Evolutionary conservation across 1,284 basidiomycete genomes (phyloP), one percentile per base, ranked within the genome.

Genomic region (Irpex rosettiformis): DNA sequence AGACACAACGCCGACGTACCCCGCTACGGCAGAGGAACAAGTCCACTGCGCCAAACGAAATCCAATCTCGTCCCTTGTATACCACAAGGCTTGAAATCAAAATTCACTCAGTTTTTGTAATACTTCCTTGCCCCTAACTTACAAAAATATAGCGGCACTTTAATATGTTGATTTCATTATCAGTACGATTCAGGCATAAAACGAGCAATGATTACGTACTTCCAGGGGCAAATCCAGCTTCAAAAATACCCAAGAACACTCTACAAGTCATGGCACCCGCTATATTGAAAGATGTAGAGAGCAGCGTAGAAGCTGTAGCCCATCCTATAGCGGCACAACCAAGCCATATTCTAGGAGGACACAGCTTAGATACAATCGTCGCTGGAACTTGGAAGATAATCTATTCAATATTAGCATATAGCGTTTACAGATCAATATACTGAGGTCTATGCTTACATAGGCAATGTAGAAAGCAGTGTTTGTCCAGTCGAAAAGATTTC

Each of bases 21-120:
- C 89, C 40, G 89, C 86, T 7, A 90, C 85, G 1, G 89, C 86
- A n/a, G 89, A 89, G 66, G 90, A 91, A 7, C 86, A 87, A 65
- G 90, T 89, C 87, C 87, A 91, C 67, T 85, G 82, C 2, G 87
- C 89, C 73, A 91, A 78, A 69, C 89, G 79, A 53, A 86, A 71
- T 13, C 89, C 89, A 63, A 88, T 80, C 69, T 91, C 89, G 4
- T 77, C 68, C 65, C 84, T 89, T 7, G 88, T 91, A 71, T 91
- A 91, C 69, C 86, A 91, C 60, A 88, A 80, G 0, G 88, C 88
- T 90, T 64, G 22, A 13, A 16, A 6, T n/a, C 25, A 7, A 51
- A n/a, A 7, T 45, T 28, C 8, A 52, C 25, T 40, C 48, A 16
- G 33, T 3, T 22, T 4, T 27, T 13, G n/a, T 27, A 49, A 55